A percentile compares a stretch with the other conserved stretches of the same genome.
Conservation (phyloP, 371 early-diverging fungal genomes). For the Capniomyces stellatus region DNA sequence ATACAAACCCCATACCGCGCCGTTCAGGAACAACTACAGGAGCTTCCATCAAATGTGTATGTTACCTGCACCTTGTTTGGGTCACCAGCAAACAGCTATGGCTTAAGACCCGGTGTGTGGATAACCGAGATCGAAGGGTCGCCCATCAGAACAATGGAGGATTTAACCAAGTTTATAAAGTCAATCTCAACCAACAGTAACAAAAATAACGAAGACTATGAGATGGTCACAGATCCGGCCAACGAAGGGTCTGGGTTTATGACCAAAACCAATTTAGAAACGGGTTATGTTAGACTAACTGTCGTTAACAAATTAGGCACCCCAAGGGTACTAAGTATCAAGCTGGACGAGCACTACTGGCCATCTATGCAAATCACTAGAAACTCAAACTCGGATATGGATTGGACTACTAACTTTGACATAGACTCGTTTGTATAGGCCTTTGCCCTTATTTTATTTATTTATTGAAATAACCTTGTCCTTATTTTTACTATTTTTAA, state of each 20-base stretch:
- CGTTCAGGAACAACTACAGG: conserved; percentile 57
- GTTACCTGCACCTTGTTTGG: conserved; percentile 33
- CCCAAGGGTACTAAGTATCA: conserved; percentile 42
- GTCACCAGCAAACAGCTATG: conserved; percentile 22
- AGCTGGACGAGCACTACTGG: conserved; percentile 56
- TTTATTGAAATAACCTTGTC: no score
- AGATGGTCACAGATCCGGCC: background rate
- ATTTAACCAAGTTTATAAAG: conserved; percentile 22
- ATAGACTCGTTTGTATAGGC: no score
- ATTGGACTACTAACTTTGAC: conserved; percentile 28
- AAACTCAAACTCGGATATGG: conserved; percentile 31
- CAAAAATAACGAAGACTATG: background rate
- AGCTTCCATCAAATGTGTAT: conserved; percentile 52
- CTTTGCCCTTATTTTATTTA: no score
- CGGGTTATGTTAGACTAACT: conserved; percentile 46
- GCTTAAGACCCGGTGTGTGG: conserved; percentile 51
- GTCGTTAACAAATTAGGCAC: conserved; percentile 36
- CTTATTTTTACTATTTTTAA: no score
- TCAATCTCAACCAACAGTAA: conserved; percentile 6
- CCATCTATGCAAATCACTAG: conserved; percentile 39
- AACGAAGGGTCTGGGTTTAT: conserved; percentile 9
- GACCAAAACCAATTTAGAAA: no score
- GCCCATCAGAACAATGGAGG: conserved; percentile 25
- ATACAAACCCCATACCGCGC: conserved; percentile 65
- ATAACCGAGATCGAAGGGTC: conserved; percentile 38